These are phyloP conservation scores for Penicillium malachiteum DNA, from an alignment of 495 filamentous ascomycete species.

Conservation along the genomic window DNA sequence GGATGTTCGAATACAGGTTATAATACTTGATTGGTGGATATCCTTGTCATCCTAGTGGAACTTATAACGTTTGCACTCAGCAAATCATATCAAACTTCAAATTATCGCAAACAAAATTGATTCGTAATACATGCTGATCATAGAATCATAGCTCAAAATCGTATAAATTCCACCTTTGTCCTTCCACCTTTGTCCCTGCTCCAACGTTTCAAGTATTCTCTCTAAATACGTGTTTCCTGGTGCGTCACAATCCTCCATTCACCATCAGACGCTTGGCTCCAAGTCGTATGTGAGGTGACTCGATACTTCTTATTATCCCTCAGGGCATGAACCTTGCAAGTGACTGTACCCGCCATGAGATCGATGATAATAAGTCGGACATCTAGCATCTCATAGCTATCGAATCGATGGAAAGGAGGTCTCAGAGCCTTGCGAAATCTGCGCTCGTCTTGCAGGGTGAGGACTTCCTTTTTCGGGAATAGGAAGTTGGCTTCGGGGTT, in stretches of 20 bases:
- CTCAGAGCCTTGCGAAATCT: constrained; percentile 28
- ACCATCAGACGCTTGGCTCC: constrained; percentile 45
- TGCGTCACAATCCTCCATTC: constrained; percentile 43
- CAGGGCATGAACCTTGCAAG: constrained; percentile 33
- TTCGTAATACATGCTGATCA: not conserved
- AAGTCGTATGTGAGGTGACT: constrained; percentile 39
- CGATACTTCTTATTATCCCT: constrained; percentile 25
- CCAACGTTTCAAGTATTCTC: not conserved
- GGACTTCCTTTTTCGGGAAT: constrained; percentile 38
- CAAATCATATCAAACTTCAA: not conserved
- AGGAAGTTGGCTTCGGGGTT: constrained; percentile 36
- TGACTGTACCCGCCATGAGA: constrained; percentile 43
- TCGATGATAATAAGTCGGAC: constrained; percentile 42
- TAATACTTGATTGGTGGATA: too few relatives aligned
- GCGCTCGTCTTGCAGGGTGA: constrained; percentile 33
- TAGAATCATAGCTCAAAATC: not conserved
- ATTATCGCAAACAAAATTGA: not conserved
- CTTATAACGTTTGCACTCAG: too few relatives aligned
- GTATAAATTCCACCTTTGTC: not conserved
- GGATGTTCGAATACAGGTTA: too few relatives aligned
- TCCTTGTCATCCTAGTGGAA: too few relatives aligned
- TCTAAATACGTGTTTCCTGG: constrained; percentile 35
- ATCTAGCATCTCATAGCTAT: constrained; percentile 37
- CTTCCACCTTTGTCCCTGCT: too few relatives aligned
- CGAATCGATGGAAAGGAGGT: constrained; percentile 44